Percentiles rank a stretch among this genome's conserved stretches.
Evolutionary conservation across 441 rosid genomes (phyloP).

Genomic region (Eutrema salsugineum): DNA sequence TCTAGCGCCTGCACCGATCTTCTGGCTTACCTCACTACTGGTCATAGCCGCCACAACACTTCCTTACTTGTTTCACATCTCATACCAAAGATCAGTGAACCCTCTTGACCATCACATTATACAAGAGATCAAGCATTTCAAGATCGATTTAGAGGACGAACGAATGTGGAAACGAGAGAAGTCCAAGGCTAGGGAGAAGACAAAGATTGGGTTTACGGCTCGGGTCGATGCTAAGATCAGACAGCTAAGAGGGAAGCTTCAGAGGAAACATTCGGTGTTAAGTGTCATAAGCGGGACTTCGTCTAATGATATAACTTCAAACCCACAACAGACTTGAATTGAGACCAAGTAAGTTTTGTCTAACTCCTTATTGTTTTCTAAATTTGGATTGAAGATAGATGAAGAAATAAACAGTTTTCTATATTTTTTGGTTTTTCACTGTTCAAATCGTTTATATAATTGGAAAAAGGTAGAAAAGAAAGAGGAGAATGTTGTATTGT

Average conservation of each 20-base stretch:
- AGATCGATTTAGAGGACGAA: slow-evolving; percentile 44
- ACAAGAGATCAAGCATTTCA: slow-evolving; percentile 62
- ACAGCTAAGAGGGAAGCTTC: slow-evolving; percentile 55
- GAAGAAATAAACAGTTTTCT: not conserved
- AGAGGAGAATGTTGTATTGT: not conserved
- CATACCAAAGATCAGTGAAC: slow-evolving; percentile 37
- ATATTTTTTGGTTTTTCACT: not conserved
- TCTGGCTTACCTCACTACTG: slow-evolving; percentile 44
- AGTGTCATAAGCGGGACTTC: slow-evolving; percentile 28
- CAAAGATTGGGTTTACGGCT: slow-evolving; percentile 59
- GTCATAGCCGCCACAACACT: slow-evolving; percentile 46
- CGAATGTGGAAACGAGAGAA: slow-evolving; percentile 57
- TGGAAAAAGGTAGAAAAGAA: slow-evolving; percentile 17
- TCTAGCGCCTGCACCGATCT: slow-evolving; percentile 46
- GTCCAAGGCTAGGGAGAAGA: slow-evolving; percentile 38
- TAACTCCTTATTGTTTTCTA: not conserved
- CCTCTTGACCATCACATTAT: slow-evolving; percentile 74
- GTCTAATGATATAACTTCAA: slow-evolving; percentile 23
- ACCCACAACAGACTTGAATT: slow-evolving; percentile 13
- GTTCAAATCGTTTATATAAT: slow-evolving; percentile 6
- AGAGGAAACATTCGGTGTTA: slow-evolving; percentile 49
- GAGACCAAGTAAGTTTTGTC: slow-evolving; percentile 14
- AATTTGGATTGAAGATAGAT: slow-evolving; percentile 2
- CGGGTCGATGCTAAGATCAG: slow-evolving; percentile 74
- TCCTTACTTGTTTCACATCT: slow-evolving; percentile 47